These are phyloP conservation scores for Paecilomyces sp. DNA, from an alignment of 2,329 filamentous ascomycete genomes.

Conservation along the genomic window DNA sequence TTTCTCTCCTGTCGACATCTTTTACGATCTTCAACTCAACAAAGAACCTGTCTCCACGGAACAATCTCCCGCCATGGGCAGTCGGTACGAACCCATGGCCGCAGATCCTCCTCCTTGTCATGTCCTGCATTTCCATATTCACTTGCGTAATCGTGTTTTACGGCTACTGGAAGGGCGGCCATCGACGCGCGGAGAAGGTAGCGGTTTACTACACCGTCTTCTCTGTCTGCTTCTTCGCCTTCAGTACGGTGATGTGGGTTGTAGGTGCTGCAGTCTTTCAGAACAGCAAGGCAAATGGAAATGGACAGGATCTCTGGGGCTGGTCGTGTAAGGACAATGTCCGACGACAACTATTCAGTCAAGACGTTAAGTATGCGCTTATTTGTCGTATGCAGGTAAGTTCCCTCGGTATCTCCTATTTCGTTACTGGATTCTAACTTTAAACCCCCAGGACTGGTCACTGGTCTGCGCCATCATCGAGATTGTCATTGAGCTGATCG, in stretches of 20 bases:
- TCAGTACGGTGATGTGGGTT: constrained; percentile 88
- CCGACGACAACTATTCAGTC: constrained; percentile 65
- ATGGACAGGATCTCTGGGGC: constrained; percentile 89
- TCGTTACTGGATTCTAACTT: constrained; percentile 7
- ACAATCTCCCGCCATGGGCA: constrained; percentile 80
- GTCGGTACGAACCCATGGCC: constrained; percentile 75
- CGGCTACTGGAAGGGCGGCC: constrained; percentile 82
- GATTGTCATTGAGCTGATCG: constrained; percentile 83
- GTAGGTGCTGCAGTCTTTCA: constrained; percentile 80
- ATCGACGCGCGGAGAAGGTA: constrained; percentile 82
- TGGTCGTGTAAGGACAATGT: constrained; percentile 95
- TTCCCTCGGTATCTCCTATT: not conserved
- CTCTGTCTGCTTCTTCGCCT: constrained; percentile 85
- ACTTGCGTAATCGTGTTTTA: constrained; percentile 75
- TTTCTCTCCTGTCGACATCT: constrained; percentile 81
- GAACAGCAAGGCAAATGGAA: constrained; percentile 62
- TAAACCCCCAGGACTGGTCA: constrained; percentile 67
- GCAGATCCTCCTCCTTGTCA: constrained; percentile 72
- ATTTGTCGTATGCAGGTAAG: constrained; percentile 47
- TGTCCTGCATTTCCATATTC: constrained; percentile 72
- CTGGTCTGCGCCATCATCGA: constrained; percentile 97
- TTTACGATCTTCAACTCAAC: constrained; percentile 92
- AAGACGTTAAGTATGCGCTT: constrained; percentile 80
- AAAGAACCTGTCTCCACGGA: constrained; percentile 63
- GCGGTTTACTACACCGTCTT: constrained; percentile 94